phyloP scores from a whole-genome alignment of 495 filamentous ascomycete genomes.

The Letharia lupina region DNA sequence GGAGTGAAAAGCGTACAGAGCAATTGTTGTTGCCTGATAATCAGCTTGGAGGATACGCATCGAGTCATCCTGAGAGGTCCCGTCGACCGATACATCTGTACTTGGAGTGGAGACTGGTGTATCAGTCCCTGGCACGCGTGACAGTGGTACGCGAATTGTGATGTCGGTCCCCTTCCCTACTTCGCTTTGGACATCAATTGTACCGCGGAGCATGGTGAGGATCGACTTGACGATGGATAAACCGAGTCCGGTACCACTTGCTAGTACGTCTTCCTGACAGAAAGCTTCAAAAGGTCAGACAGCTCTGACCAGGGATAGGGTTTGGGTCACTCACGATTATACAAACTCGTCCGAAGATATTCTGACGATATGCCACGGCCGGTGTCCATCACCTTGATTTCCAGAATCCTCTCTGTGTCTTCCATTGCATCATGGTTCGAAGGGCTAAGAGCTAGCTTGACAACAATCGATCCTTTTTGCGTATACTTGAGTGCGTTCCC shows the following conservation, averaged over 20 bases:
- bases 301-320: not conserved
- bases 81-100: conserved; percentile 3
- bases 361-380: conserved; percentile 41
- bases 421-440: conserved; percentile 24
- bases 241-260: conserved; percentile 46
- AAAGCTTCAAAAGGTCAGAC: conserved; percentile 29
- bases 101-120: conserved; percentile 25
- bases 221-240: conserved; percentile 49
- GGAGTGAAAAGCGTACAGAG: conserved; percentile 29
- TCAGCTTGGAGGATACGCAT: conserved; percentile 15
- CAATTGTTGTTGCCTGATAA: conserved; percentile 17
- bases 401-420: conserved; percentile 26
- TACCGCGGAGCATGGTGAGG: conserved; percentile 44
- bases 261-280: conserved; percentile 43
- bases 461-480: conserved; percentile 52
- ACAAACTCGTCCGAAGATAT: conserved; percentile 36
- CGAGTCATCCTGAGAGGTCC: conserved; percentile 16
- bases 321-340: conserved; percentile 22
- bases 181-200: conserved; percentile 44
- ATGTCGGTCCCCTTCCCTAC: conserved; percentile 45
- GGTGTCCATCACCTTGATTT: conserved; percentile 39
- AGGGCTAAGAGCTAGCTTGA: conserved; percentile 46
- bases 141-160: conserved; percentile 40
- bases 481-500: conserved; percentile 82
- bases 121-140: conserved; percentile 21